Percentiles rank a stretch among this genome's conserved stretches.
Evolutionary conservation across 2,329 filamentous ascomycete genomes (phyloP).

Genomic region (Lasiodiplodia sp.): DNA sequence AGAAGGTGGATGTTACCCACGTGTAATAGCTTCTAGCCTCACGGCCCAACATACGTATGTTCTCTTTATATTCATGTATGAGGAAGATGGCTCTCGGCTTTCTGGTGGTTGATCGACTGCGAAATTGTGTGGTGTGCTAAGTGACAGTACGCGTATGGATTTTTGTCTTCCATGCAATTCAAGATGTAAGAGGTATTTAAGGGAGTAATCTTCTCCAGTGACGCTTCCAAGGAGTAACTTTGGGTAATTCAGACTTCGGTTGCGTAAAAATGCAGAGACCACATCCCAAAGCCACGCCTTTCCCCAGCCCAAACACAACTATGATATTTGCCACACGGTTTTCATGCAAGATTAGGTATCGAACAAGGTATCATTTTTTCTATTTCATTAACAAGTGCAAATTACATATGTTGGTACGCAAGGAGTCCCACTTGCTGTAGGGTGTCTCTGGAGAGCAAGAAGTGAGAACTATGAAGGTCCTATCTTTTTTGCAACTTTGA

Average conservation of each 20-base stretch:
- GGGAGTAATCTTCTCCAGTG: too few relatives aligned
- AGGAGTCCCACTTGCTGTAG: slow-evolving; percentile 61
- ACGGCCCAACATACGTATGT: not conserved
- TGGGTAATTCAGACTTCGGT: too few relatives aligned
- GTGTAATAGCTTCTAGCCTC: not conserved
- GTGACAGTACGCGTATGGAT: not conserved
- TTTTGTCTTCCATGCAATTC: too few relatives aligned
- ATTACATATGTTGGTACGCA: slow-evolving; percentile 55
- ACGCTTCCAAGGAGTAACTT: too few relatives aligned
- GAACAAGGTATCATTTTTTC: too few relatives aligned
- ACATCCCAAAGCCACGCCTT: too few relatives aligned
- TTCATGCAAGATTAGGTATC: too few relatives aligned
- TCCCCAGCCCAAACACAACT: too few relatives aligned
- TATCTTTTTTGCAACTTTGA: slow-evolving; percentile 55
- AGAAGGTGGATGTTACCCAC: not conserved
- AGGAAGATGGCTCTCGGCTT: not conserved
- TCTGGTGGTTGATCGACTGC: not conserved
- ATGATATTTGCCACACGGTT: too few relatives aligned
- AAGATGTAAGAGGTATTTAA: too few relatives aligned
- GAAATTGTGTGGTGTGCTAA: not conserved
- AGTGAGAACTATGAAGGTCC: slow-evolving; percentile 65
- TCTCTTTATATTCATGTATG: not conserved
- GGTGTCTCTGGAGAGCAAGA: slow-evolving; percentile 53
- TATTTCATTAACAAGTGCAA: not conserved
- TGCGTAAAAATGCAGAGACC: too few relatives aligned